Evolutionary conservation across 192 early-diverging fungal genomes (phyloP), one percentile per base, ranked within the genome.

Genomic region (Umbelopsis isabellina): DNA sequence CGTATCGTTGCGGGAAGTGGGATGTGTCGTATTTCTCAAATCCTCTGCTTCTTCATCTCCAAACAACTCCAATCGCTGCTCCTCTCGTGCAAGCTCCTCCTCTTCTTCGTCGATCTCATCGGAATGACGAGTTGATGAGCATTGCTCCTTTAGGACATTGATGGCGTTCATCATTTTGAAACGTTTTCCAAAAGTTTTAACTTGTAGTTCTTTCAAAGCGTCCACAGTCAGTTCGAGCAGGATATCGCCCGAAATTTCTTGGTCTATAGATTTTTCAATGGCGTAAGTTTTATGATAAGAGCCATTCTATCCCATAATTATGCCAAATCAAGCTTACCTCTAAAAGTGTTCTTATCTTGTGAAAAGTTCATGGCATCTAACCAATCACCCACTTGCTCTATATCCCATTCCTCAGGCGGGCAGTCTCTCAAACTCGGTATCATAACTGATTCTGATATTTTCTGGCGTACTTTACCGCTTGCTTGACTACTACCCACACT

Each of bases 101-200:
- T 61, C 55, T 35, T 61, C 55, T 35, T 61, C 55, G 33, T 61
- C 55, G 16, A 61, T 35, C 4, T 61, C 55, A n/a, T 61, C 27
- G 1, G 55, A 61, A 22, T 45, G 16, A 6, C 53, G 55, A 20
- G 20, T 61, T 48, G 27, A 20, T 33, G 23, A 47, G 22, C 61
- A 86, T 81, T 66, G 68, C 8, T 79, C 69, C 41, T 50, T 44
- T 20, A 92, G 78, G 13, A 73, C 76, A 16, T 80, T 79, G 58
- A 92, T 90, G 35, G 82, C 80, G 51, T 85, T 89, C 74, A 89
- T 84, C 49, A 92, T 79, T 33, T 89, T 86, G 75, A 90, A 84
- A 0, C 91, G 85, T 66, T 89, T 89, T 47, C 86, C 86, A 58
- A 91, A 87, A 3, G 86, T 83, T 41, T 50, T 80, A 37, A 92